Base-by-base conservation (phyloP, 2,329 filamentous ascomycete species). In the Plectosphaerella sp. region DNA sequence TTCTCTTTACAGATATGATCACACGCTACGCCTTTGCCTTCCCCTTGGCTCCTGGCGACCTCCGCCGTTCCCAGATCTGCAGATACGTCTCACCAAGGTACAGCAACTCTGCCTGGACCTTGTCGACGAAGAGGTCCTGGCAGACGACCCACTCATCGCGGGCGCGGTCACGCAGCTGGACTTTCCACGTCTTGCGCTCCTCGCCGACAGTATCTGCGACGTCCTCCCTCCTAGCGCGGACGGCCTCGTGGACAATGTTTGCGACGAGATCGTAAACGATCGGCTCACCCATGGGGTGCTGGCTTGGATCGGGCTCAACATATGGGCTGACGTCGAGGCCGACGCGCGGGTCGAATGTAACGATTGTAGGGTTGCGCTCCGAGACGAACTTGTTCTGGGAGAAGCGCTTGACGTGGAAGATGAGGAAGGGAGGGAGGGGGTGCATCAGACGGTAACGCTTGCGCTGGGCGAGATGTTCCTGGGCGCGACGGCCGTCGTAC, bases 341-440 rank as follows among this genome's bases (percentile, higher is more conserved):
- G 43, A 25, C 43, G 55, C 87, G 81, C 5, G 90, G 87, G 58
- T 93, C 90, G 69, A 97, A 99, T 0, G 93, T 97, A 57, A 99
- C 94, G 63, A 99, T 99, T 10, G 94, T 99, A 1, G 93, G 94
- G 68, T 99, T 99, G 48, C 94, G 88, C 72, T 97, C 93, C 2
- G 88, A 83, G 18, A 99, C 89, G 65, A 99, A 99, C 68, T 97
- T 96, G 76, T 99, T 99, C 59, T 88, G 86, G 60, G 87, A 90
- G 78, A 99, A 99, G 61, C 94, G 91, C 75, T 97, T 97, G 74
- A 97, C 87, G 74, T 99, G 93, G 73, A 99, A 91, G 50, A 94
- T 77, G 16, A 99, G 83, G 66, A 88, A 97, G 0, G 92, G 93
- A 1, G 94, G 94, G 0, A 99, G 78, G 1, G 94, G 94, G 63